These are phyloP conservation scores for Termitomyces eurrhizus DNA, from an alignment of 768 basidiomycete genomes.

Conservation along the genomic window DNA sequence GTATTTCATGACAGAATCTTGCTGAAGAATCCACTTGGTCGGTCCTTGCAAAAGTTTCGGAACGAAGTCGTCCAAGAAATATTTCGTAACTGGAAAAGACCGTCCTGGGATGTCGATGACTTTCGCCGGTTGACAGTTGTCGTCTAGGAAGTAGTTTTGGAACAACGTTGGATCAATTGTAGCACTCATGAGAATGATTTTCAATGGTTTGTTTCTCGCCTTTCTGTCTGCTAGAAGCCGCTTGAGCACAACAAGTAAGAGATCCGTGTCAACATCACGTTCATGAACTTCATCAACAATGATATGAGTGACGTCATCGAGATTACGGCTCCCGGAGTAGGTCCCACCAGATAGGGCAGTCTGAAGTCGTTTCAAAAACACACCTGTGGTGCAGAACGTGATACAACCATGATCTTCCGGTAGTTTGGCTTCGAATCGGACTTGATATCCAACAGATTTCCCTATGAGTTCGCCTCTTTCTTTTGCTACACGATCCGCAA, in stretches of 20 bases:
- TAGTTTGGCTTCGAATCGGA: conserved; percentile 80
- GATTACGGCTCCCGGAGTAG: conserved; percentile 27
- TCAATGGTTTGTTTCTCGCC: conserved; percentile 66
- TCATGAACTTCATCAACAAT: conserved; percentile 97
- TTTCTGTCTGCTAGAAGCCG: conserved; percentile 74
- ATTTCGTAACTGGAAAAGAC: conserved; percentile 81
- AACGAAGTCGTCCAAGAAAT: conserved; percentile 78
- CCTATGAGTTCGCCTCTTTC: conserved; percentile 79
- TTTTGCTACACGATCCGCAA: conserved; percentile 86
- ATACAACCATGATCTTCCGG: conserved; percentile 81
- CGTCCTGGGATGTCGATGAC: conserved; percentile 88
- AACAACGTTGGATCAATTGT: conserved; percentile 91
- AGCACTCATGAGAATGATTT: conserved; percentile 92
- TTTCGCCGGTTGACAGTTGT: conserved; percentile 53
- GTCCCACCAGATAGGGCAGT: conserved; percentile 51
- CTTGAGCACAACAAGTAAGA: conserved; percentile 86
- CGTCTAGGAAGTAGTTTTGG: conserved; percentile 79
- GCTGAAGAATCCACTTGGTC: conserved; percentile 60
- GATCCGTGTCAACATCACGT: conserved; percentile 89
- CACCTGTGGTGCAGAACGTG: conserved; percentile 91
- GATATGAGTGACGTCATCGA: conserved; percentile 86
- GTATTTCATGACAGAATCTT: conserved; percentile 71
- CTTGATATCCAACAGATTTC: conserved; percentile 80
- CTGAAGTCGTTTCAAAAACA: conserved; percentile 86
- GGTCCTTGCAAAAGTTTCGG: conserved; percentile 41